A percentile compares a stretch with the other conserved stretches of the same genome.
Evolutionary conservation across 2,329 filamentous ascomycete genomes (phyloP).

Genomic region (Cladophialophora psammophila): DNA sequence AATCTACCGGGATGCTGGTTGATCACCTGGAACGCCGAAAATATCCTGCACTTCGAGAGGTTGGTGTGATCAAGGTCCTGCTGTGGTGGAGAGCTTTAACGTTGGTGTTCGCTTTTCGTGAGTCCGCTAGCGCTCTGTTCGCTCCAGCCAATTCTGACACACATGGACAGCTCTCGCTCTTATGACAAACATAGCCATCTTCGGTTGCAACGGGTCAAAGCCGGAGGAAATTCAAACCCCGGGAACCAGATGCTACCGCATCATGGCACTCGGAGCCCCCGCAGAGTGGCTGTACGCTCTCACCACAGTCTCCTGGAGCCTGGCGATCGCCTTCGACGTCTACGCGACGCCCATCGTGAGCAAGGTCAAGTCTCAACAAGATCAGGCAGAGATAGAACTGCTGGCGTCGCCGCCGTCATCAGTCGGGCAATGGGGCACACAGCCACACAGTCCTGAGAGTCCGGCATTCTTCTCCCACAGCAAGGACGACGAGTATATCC

Average conservation of each 20-base stretch:
- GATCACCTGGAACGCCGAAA: conserved; percentile 23
- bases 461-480: neutral
- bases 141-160: neutral
- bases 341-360: conserved; percentile 19
- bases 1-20: conserved; percentile 16
- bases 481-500: neutral
- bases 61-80: conserved; percentile 16
- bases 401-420: neutral
- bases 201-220: conserved; percentile 11
- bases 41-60: conserved; percentile 22
- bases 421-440: neutral
- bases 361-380: conserved; percentile 21
- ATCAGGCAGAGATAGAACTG: conserved; percentile 12
- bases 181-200: conserved; percentile 25
- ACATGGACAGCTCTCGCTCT: conserved; percentile 12
- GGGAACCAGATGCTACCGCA: conserved; percentile 22
- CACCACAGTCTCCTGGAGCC: conserved; percentile 24
- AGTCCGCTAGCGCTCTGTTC: neutral
- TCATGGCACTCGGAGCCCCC: conserved; percentile 21
- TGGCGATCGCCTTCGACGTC: conserved; percentile 24
- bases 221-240: conserved; percentile 12
- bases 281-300: conserved; percentile 27
- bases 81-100: conserved; percentile 22
- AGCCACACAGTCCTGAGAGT: neutral
- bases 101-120: conserved; percentile 16